phyloP scores from a whole-genome alignment of 257 asterid genomes.

The Ocimum tenuiflorum region DNA sequence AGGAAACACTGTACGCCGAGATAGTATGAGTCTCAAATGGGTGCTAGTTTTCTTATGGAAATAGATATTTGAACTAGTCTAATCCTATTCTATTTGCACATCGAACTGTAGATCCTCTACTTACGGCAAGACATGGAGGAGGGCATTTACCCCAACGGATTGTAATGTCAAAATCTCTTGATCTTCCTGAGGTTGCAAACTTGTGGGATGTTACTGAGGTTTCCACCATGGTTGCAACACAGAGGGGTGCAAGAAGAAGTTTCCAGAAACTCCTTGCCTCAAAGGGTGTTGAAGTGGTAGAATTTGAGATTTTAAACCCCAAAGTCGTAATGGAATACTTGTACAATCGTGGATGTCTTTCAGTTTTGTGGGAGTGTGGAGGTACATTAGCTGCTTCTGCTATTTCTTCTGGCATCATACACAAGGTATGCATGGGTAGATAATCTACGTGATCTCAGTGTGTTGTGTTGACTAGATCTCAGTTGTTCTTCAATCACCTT shows the following conservation, averaged over 20 bases:
- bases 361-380: conserved; percentile 96
- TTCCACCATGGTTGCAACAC: conserved; percentile 80
- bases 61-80: conserved; percentile 13
- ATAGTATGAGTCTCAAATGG: conserved; percentile 57
- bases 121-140: conserved; percentile 95
- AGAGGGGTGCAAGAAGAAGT: conserved; percentile 86
- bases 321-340: conserved; percentile 76
- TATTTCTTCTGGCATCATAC: conserved; percentile 78
- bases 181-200: conserved; percentile 87
- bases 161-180: conserved; percentile 83
- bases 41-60: conserved; percentile 17
- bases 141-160: conserved; percentile 87
- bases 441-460: not conserved
- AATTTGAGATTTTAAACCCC: conserved; percentile 84
- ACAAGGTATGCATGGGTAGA: conserved; percentile 49
- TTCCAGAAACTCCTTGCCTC: conserved; percentile 88
- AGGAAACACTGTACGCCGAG: conserved; percentile 96
- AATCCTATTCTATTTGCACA: conserved; percentile 23
- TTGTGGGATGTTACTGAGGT: conserved; percentile 86
- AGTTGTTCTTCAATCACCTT: not conserved
- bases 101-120: conserved; percentile 69
- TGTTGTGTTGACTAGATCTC: not conserved
- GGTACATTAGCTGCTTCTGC: conserved; percentile 96
- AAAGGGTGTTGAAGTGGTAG: conserved; percentile 93
- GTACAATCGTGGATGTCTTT: conserved; percentile 87